These are phyloP conservation scores for Fraxinus paxiana DNA, from an alignment of 305 asterid genomes.

Conservation along the genomic window DNA sequence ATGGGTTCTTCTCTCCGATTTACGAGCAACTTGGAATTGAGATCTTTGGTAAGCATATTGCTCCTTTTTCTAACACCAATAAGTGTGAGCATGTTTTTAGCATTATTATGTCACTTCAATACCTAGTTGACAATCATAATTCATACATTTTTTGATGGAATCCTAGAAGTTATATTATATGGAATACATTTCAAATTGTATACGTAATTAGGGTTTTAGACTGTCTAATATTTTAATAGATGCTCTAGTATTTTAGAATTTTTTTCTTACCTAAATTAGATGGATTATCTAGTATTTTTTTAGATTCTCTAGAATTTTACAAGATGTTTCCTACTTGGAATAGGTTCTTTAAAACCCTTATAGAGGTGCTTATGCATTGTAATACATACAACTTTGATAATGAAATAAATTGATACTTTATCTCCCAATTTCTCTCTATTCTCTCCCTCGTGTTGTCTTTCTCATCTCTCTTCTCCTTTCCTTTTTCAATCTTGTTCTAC, in stretches of 20 bases:
- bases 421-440: not conserved
- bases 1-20: conserved; percentile 44
- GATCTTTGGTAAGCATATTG: conserved; percentile 29
- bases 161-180: too few relatives aligned
- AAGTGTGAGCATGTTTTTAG: not conserved
- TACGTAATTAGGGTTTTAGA: not conserved
- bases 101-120: not conserved
- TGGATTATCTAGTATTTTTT: too few relatives aligned
- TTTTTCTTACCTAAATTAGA: not conserved
- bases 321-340: not conserved
- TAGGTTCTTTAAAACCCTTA: not conserved
- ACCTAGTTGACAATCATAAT: not conserved
- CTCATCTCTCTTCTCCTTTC: too few relatives aligned
- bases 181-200: too few relatives aligned
- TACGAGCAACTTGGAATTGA: conserved; percentile 36
- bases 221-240: not conserved
- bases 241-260: not conserved
- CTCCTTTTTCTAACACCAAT: not conserved
- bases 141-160: too few relatives aligned
- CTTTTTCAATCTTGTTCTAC: not conserved
- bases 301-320: too few relatives aligned
- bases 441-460: not conserved
- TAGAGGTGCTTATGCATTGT: not conserved
- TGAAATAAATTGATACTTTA: not conserved
- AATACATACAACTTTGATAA: not conserved